Conservation (phyloP, 164 flowering plant genomes). For the Tinospora cordifolia region DNA sequence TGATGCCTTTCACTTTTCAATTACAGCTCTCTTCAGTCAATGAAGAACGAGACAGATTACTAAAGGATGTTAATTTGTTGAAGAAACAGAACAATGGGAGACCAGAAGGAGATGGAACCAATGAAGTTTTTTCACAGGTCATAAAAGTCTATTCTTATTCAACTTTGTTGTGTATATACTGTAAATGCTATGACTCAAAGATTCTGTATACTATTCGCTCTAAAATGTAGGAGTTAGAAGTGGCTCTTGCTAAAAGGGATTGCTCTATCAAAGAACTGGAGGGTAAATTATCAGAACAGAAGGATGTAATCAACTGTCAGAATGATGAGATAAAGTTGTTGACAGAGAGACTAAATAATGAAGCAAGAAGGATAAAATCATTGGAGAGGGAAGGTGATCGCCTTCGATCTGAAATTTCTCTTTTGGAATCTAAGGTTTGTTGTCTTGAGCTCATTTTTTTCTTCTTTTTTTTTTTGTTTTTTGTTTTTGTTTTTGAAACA, state of each 20-base stretch:
- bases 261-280: slow-evolving; percentile 53
- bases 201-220: slow-evolving; percentile 12
- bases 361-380: slow-evolving; percentile 69
- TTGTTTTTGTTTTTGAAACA: no score
- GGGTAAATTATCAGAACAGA: slow-evolving; percentile 43
- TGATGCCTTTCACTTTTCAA: slow-evolving; percentile 5
- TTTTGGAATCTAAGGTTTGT: slow-evolving; percentile 90
- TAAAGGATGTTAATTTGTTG: slow-evolving; percentile 33
- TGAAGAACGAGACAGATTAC: slow-evolving; percentile 66
- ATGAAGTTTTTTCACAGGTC: slow-evolving; percentile 49
- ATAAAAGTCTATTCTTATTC: slow-evolving; percentile 1
- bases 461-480: no score
- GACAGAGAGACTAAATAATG: slow-evolving; percentile 61
- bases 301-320: slow-evolving; percentile 45
- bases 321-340: slow-evolving; percentile 58
- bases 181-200: slow-evolving; percentile 7
- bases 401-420: slow-evolving; percentile 80
- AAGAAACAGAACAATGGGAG: slow-evolving; percentile 44
- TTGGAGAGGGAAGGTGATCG: slow-evolving; percentile 85
- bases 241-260: slow-evolving; percentile 56
- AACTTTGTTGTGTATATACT: background rate
- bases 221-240: slow-evolving; percentile 58
- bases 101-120: slow-evolving; percentile 26
- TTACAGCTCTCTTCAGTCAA: slow-evolving; percentile 56
- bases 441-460: slow-evolving; percentile 3